Conservation (phyloP, 2,329 filamentous ascomycete species). For the Beauveria varroae region DNA sequence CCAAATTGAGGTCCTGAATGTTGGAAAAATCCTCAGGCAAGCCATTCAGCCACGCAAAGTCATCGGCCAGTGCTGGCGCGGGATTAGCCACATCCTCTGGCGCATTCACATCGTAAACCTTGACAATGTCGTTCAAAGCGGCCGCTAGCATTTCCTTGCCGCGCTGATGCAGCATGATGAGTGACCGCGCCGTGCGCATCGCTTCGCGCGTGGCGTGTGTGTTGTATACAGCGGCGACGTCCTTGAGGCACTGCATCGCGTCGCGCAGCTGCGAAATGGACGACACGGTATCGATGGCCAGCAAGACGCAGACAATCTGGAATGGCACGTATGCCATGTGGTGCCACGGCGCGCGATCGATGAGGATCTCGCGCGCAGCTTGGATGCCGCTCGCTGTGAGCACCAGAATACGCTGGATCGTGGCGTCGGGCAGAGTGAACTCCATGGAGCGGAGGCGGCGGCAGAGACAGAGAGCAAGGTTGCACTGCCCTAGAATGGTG, state of each 20-base stretch:
- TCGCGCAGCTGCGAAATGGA: conserved; percentile 40
- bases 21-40: conserved; percentile 36
- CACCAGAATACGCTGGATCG: conserved; percentile 39
- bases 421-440: conserved; percentile 31
- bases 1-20: conserved; percentile 35
- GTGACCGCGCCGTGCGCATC: conserved; percentile 44
- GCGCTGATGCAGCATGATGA: conserved; percentile 44
- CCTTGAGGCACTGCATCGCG: conserved; percentile 40
- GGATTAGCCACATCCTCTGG: conserved; percentile 10
- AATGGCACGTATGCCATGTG: conserved; percentile 54
- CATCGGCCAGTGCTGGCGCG: conserved; percentile 20
- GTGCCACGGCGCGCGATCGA: conserved; percentile 44
- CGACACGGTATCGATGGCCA: conserved; percentile 46
- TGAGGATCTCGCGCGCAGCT: conserved; percentile 38
- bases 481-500: conserved; percentile 43
- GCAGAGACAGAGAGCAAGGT: conserved; percentile 48
- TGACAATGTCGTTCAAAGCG: conserved; percentile 30
- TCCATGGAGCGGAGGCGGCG: conserved; percentile 45
- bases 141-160: conserved; percentile 38
- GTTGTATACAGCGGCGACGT: conserved; percentile 35
- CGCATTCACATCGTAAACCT: conserved; percentile 25
- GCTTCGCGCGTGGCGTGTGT: conserved; percentile 44
- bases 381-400: conserved; percentile 37
- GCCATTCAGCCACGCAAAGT: conserved; percentile 34
- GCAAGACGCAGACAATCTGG: conserved; percentile 47